Evolutionary conservation across 805 yeast genomes (phyloP), one percentile per base, ranked within the genome.

Genomic region (Maudiozyma bulderi): DNA sequence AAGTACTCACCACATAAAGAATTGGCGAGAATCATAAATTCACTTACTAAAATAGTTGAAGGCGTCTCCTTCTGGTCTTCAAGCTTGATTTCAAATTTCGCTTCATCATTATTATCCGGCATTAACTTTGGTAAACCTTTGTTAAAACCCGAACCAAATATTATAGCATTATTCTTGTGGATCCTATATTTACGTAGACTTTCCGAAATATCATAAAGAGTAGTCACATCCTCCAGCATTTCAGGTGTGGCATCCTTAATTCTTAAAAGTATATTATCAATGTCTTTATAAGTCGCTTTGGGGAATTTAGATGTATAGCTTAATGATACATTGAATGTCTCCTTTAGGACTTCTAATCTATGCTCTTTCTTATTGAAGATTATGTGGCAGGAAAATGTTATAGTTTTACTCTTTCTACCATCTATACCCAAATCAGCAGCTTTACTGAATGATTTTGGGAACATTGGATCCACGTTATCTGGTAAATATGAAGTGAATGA

Each of bases 11-110:
- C 84, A 1, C 80, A 72, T 3, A 82, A 66, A n/a, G 74, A 68
- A 61, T 88, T 89, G 0, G 93, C 88, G 43, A 78, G 67, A 28
- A 90, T 75, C 99, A 91, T 91, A 45, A 85, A 63, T 61, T 91
- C 95, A 0, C 91, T 75, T 1, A 91, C 97, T 29, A 91, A 69
- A 2, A 71, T 58, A 39, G 78, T 80, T 0, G 95, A 81, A 35
- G 71, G 67, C 0, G 80, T 61, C 14, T 60, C 60, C n/a, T 30
- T 37, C 33, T 58, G 59, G 34, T 62, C 58, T 20, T 54, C 56
- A 41, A 66, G 59, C 2, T 48, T 40, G 2, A 67, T 52, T n/a
- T 50, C 48, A 7, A n/a, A n/a, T 4, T 39, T 47, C 8, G 34
- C 8, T 1, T 46, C 48, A 9, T 49, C 40, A 7, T 50, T 49